Evolutionary conservation across 2,329 filamentous ascomycete species (phyloP), one percentile per base, ranked within the genome.

Genomic region (Microcyclosporella mali): DNA sequence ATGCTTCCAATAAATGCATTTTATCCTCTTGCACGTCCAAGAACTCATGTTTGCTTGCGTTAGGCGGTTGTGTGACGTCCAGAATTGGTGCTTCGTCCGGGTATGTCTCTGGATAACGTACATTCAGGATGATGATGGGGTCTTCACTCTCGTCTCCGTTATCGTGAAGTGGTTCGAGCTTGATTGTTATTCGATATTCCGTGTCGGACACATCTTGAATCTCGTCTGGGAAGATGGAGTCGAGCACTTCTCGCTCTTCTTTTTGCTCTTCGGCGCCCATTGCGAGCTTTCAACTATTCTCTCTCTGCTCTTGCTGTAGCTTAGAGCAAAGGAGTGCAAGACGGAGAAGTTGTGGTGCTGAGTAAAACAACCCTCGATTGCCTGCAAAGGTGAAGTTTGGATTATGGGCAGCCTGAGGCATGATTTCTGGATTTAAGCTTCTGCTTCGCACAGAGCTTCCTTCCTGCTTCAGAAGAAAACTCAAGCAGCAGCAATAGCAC

Each of bases 151-250:
- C 62, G 18, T 81, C 78, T 50, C 82, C 78, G 43, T 79, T 77
- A 11, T 50, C 45, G 19, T 50, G 40, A 6, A 43, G 42, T 12
- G 48, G 36, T 53, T 98, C 92, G 44, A 98, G 78, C n/a, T 77
- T 72, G 62, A 97, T 83, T 40, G 81, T 79, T 72, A 98, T 82
- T 62, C 85, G 84, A 71, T 85, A 97, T 65, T 94, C 85, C 44
- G 80, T 86, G 41, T 95, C 88, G 56, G 87, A 92, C 60, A 95
- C 81, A 64, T 95, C 92, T 92, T 63, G 90, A 56, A 98, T 95
- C 70, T 98, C 92, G 47, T 98, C 90, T 1, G 92, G 88, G 57
- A 97, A 98, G 62, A 98, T 98, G 48, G 90, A 95, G 62, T 94
- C 88, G 63, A 98, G 87, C 57, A 98, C 90, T 68, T 98, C 92